phyloP scores from a whole-genome alignment of 192 early-diverging fungal species.

The Gamsiella multidivaricata region DNA sequence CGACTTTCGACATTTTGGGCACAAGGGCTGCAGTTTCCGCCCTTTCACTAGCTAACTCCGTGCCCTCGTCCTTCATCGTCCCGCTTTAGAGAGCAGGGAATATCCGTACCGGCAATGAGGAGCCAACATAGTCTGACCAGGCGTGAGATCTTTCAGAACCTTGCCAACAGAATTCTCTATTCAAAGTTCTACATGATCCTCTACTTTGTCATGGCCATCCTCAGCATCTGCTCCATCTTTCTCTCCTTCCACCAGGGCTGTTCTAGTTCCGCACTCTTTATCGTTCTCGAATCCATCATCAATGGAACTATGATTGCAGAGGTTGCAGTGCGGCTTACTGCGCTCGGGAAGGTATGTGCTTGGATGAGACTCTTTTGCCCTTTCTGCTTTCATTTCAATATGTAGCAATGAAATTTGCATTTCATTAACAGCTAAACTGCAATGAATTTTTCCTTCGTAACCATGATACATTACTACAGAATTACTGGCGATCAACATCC shows the following conservation, averaged over 20 bases:
- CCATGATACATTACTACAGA: too few species aligned
- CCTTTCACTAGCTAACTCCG: neutral
- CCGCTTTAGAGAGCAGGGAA: conserved; percentile 18
- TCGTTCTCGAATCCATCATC: conserved; percentile 75
- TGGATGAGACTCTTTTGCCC: too few species aligned
- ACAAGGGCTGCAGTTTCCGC: neutral
- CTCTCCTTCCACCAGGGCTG: conserved; percentile 52
- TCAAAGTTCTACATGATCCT: conserved; percentile 68
- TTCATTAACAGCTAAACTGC: too few species aligned
- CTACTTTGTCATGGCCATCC: conserved; percentile 61
- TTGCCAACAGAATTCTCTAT: conserved; percentile 70
- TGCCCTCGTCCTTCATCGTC: neutral
- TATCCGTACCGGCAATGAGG: conserved; percentile 18
- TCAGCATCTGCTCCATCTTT: conserved; percentile 64
- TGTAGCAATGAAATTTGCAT: too few species aligned
- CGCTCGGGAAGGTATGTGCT: conserved; percentile 66
- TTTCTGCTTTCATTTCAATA: conserved; percentile 19
- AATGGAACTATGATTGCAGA: conserved; percentile 83
- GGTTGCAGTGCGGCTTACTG: conserved; percentile 71
- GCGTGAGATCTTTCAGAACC: conserved; percentile 62
- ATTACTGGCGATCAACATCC: conserved; percentile 73
- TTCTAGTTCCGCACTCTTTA: conserved; percentile 69
- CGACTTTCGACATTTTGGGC: too few species aligned
- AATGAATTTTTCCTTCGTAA: too few species aligned
- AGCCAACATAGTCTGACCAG: conserved; percentile 64